A percentile compares a stretch with the other conserved stretches of the same genome.
phyloP scores from a whole-genome alignment of 352 stramenopile genomes.

The Globisporangium sylvaticum region DNA sequence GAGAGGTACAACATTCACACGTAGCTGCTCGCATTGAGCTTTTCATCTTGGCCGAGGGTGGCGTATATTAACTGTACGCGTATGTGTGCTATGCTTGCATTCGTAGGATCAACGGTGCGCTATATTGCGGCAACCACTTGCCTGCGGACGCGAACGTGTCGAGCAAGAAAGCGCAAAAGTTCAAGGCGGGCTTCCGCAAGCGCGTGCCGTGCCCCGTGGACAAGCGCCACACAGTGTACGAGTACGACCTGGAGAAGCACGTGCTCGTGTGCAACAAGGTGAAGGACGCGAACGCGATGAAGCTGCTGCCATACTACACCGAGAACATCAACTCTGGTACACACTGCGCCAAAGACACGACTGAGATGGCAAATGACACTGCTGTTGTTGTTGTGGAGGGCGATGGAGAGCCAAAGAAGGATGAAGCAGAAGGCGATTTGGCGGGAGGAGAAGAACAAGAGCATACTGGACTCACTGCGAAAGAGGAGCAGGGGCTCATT shows the following conservation, averaged over 20 bases:
- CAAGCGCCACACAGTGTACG: conserved; percentile 65
- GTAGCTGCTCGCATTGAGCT: not conserved
- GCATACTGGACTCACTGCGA: conserved; percentile 32
- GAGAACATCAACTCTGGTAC: conserved; percentile 79
- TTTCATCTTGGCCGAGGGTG: not conserved
- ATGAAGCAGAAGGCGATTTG: not conserved
- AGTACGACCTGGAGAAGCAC: conserved; percentile 78
- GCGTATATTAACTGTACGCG: not conserved
- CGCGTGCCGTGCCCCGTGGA: conserved; percentile 80
- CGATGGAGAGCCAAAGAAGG: conserved; percentile 1
- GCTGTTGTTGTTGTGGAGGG: not conserved
- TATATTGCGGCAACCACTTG: conserved; percentile 79
- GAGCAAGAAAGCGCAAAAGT: conserved; percentile 70
- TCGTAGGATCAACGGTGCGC: conserved; percentile 25
- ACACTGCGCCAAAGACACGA: conserved; percentile 20
- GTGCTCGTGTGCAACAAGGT: conserved; percentile 75
- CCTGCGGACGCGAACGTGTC: conserved; percentile 25
- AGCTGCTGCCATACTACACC: conserved; percentile 60
- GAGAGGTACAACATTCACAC: conserved; percentile 31
- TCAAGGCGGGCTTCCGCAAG: conserved; percentile 39
- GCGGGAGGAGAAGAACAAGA: conserved; percentile 16
- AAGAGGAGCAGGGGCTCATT: conserved; percentile 63
- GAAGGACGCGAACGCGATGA: conserved; percentile 58
- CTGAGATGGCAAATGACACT: no score
- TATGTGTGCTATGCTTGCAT: not conserved